Base-by-base conservation (phyloP, 225 moss, liverwort and hornwort genomes). In the Pseudisothecium myosuroides region DNA sequence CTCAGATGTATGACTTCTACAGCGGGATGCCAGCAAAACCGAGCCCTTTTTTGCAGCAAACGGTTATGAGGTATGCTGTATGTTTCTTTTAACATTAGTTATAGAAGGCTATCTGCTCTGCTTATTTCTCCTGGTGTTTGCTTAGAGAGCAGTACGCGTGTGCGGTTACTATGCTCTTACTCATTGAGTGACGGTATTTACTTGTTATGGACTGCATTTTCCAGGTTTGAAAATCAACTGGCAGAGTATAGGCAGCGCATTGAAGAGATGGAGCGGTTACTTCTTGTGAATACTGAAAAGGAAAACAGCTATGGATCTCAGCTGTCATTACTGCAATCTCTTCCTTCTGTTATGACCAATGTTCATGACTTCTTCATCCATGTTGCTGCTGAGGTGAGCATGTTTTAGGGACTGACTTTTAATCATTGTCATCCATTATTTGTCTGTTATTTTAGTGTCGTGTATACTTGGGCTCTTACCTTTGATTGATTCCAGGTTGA, bases 351-450 rank as follows among this genome's bases (percentile, higher is more conserved):
- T 59, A 99, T 99, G 99, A 95, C 95, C 89, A 99, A 99, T 77
- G 95, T 99, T 36, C 96, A 99, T 88, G 97, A 97, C 86, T 96
- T 99, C 85, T 99, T 99, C 89, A 99, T 97, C 74, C 99, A 99
- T 88, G 96, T 99, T 83, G 97, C 99, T 87, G 99, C 99, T 71
- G 96, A 99, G 96, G 98, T 97, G 84, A 93, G 87, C 82, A 84
- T 83, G 61, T 75, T 80, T 74, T n/a, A 88, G 49, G 43, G 37
- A 16, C 79, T 79, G 62, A 84, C 71, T 36, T 58, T 63, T 76
- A 37, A 68, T 58, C 63, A 18, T 80, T 88, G 80, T 63, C 83
- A 52, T 83, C 8, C 34, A 59, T 68, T 83, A 15, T 87, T 43
- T 80, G 45, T 74, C 72, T 79, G 55, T 72, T 71, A 41, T n/a